phyloP scores from a whole-genome alignment of 441 rosid genomes.

The Hura crepitans region DNA sequence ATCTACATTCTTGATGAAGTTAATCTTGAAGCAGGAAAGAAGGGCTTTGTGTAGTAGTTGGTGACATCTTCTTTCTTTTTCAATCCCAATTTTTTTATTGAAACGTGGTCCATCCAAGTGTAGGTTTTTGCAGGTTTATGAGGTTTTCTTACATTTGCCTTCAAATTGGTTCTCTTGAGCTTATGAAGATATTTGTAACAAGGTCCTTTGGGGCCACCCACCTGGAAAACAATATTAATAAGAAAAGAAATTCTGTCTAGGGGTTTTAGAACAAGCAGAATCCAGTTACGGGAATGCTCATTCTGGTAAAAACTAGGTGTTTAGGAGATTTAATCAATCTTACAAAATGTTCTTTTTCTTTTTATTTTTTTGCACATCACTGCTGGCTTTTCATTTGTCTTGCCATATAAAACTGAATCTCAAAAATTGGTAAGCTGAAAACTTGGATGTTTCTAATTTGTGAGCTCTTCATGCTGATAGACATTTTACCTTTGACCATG shows the following conservation, averaged over 20 bases:
- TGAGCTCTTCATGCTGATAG: not conserved
- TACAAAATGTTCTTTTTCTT: too few species aligned
- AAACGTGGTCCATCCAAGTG: not conserved
- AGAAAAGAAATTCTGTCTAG: not conserved
- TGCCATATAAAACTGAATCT: not conserved
- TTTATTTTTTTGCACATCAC: not conserved
- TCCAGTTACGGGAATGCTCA: not conserved
- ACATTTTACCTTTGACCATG: conserved; percentile 3
- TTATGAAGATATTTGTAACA: too few species aligned
- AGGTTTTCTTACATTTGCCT: not conserved
- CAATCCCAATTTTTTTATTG: too few species aligned
- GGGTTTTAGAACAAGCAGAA: not conserved
- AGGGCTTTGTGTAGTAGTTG: too few species aligned
- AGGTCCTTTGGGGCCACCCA: not conserved
- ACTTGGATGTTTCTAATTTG: not conserved
- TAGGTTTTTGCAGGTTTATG: not conserved
- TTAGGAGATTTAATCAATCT: not conserved
- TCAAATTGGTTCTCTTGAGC: too few species aligned
- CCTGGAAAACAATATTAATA: not conserved
- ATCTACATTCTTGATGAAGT: not conserved
- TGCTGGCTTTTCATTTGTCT: not conserved
- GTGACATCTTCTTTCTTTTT: not conserved
- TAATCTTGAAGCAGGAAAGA: not conserved
- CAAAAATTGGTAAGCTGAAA: not conserved
- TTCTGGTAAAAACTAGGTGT: not conserved